Conservation (phyloP, 208 protist species). For the Angomonas desouzai region DNA sequence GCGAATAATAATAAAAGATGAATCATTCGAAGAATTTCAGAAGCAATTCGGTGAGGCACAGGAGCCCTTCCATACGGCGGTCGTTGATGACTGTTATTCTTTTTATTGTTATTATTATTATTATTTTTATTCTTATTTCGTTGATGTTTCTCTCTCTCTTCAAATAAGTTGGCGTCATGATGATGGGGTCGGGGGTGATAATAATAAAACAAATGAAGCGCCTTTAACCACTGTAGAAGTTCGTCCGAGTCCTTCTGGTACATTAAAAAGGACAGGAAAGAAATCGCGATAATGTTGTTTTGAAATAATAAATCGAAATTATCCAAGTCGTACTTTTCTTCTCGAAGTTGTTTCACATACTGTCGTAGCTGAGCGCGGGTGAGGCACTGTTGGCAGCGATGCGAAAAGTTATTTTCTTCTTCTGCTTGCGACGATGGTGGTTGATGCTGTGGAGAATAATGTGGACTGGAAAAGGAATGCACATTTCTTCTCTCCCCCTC, state of each 20-base stretch:
- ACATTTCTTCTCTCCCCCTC: no score
- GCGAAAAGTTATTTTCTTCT: background rate
- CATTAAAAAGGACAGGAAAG: constrained; percentile 62
- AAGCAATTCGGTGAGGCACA: constrained; percentile 59
- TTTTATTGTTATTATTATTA: background rate
- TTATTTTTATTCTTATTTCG: background rate
- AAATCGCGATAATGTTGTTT: constrained; percentile 48
- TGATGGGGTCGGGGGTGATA: background rate
- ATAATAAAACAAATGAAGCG: constrained; percentile 47
- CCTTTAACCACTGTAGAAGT: constrained; percentile 48
- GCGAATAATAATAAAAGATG: constrained; percentile 61
- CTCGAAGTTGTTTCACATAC: background rate
- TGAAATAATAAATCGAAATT: background rate
- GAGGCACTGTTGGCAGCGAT: background rate
- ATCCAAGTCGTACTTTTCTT: constrained; percentile 1
- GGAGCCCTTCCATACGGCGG: constrained; percentile 1
- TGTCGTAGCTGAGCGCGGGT: background rate
- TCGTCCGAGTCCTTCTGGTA: constrained; percentile 27
- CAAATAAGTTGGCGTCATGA: background rate
- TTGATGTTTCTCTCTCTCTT: no score
- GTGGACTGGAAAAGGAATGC: no score
- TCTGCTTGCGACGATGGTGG: background rate
- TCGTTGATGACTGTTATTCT: no score
- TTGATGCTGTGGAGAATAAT: no score
- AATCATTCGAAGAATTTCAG: constrained; percentile 52